Evolutionary conservation across 306 rosid species (phyloP), one percentile per base, ranked within the genome.

Genomic region (Inga laurina): DNA sequence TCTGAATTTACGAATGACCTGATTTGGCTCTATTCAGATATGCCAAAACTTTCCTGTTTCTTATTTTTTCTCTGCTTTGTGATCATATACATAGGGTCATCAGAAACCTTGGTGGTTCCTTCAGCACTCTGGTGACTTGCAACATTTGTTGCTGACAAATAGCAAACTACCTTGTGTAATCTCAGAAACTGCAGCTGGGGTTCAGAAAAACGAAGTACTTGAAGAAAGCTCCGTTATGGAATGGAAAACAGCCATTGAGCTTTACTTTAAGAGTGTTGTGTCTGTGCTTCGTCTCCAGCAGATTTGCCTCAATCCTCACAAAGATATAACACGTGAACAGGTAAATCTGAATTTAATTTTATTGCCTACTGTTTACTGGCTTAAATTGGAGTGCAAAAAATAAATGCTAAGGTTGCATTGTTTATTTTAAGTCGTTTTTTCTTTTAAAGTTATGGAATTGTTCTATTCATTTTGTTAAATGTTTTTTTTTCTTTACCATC

Each of bases 71-170:
- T 11, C 49, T 19, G 3, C 56, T 22, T 44, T 75, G 39, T 54
- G 49, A 71, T 77, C 22, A 16, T 65, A 62, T 57, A 41, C 66
- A 68, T 85, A 95, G 99, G 97, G 84, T 79, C 84, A 90, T 72
- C 81, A 72, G 71, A 89, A 90, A 64, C 86, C 92, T 61, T 96
- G 98, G 99, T 96, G 99, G 99, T 96, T 96, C 83, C 90, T 93
- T 84, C 83, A 85, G 83, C 90, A 91, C 39, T 90, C 91, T 34
- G 81, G 82, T n/a, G 90, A 86, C 76, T 69, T 87, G 52, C 85
- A 89, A 57, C 80, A 86, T 89, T 73, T 95, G 88, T 85, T 92
- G 54, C 88, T 81, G 49, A 79, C 84, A 39, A 84, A 79, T 67
- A 77, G 81, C 87, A 81, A 86, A 80, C 51, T 88, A 19, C 57